Base-by-base conservation (phyloP, 163 green algal species). In the Scenedesmus sp. region DNA sequence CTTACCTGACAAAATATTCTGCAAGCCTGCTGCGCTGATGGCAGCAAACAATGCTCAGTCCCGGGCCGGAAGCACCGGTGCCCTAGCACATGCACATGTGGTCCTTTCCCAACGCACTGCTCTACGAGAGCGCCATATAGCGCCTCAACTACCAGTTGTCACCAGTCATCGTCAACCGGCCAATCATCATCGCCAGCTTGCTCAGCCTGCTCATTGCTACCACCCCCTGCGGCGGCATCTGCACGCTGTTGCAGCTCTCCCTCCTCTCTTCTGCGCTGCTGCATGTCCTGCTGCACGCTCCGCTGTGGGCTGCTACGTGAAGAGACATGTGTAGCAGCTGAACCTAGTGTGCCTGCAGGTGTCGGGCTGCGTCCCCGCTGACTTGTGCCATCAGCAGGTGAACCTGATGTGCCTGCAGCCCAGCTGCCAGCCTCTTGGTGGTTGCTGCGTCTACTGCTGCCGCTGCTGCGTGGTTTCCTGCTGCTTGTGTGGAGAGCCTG, bases 361-460 rank as follows among this genome's bases (percentile, higher is more conserved):
- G 70, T 23, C 70, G 13, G 15, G 5, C 23, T 79, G 20, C 70
- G 70, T 5, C 13, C 3, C 23, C 46, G 70, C 70, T 79, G 70
- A 23, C 2, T 23, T 52, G 70, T 7, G 66, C 16, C 66, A 76
- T 26, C 2, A 7, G 8, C 15, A 34, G 66, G 15, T 18, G 16
- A 76, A 26, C 62, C 62, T 18, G 18, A 16, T 16, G 62, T 70
- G 62, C 23, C 70, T 52, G 70, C 23, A 4, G 23, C 23, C 70
- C 46, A 6, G 23, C 4, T 23, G 13, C 6, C 70, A 79, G 70
- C 70, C 15, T 64, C 59, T 15, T 64, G 59, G 8, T 79, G 70
- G 70, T 20, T 77, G 62, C 34, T 88, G 84, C 84, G 16, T 57
- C 60, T 81, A 20, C 84, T 62, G 84, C 54, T 88, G 57, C 83